Conservation (phyloP, 2,329 filamentous ascomycete genomes). For the Aotearoamyces nothofagi region DNA sequence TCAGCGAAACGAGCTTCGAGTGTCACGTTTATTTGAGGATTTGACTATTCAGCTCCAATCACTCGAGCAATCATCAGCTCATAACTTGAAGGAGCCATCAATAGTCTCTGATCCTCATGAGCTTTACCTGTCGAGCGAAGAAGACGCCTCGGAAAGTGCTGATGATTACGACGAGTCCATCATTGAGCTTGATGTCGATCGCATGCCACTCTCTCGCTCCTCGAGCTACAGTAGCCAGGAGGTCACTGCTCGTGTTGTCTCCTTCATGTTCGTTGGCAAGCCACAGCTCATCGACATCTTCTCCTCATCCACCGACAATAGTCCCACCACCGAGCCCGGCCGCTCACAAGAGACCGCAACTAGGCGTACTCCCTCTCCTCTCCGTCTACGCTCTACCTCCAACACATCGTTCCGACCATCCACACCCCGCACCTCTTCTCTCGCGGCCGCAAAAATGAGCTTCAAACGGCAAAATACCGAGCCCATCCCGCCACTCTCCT, state of each 20-base stretch:
- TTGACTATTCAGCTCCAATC: conserved; percentile 14
- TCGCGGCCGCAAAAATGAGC: conserved; percentile 6
- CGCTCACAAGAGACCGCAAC: no score
- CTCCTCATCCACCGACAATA: conserved; percentile 1
- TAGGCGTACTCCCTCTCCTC: not conserved
- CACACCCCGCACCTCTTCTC: conserved; percentile 9
- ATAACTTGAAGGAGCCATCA: conserved; percentile 7
- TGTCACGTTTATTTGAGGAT: conserved; percentile 12
- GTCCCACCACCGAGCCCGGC: conserved; percentile 3
- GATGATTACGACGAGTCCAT: conserved; percentile 41
- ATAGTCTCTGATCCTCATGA: conserved; percentile 31
- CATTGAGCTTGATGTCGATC: conserved; percentile 23
- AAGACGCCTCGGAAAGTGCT: conserved; percentile 46
- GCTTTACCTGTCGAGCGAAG: conserved; percentile 49
- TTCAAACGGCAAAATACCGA: conserved; percentile 8
- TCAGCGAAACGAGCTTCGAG: conserved; percentile 12
- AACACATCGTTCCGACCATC: not conserved
- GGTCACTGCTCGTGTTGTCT: conserved; percentile 39
- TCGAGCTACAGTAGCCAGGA: conserved; percentile 21
- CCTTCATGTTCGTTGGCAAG: conserved; percentile 41
- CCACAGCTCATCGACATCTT: conserved; percentile 33
- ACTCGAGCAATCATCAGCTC: conserved; percentile 8
- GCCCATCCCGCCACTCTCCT: conserved; percentile 2
- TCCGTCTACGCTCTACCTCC: not conserved
- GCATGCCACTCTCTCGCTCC: not conserved